phyloP scores from a whole-genome alignment of 148 eudicot genomes.

The Rhododendron kiyosumense region DNA sequence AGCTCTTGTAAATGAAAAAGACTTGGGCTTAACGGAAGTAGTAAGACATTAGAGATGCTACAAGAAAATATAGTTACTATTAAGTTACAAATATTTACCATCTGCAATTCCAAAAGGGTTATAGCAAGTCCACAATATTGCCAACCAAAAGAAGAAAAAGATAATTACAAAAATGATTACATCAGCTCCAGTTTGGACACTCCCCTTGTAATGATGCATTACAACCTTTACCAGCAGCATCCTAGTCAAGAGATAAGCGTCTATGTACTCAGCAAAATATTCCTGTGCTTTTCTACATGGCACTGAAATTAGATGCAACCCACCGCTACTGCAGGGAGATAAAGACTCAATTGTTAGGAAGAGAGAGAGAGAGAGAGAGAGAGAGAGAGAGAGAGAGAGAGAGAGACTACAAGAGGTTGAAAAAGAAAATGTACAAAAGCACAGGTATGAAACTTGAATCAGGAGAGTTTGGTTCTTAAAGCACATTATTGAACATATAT shows the following conservation, averaged over 20 bases:
- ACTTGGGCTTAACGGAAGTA: not conserved
- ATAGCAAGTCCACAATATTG: not conserved
- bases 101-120: not conserved
- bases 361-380: too few species aligned
- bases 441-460: not conserved
- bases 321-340: not conserved
- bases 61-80: not conserved
- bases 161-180: not conserved
- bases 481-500: not conserved
- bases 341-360: not conserved
- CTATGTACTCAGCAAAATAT: not conserved
- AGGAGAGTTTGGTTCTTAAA: not conserved
- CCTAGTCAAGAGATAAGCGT: not conserved
- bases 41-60: not conserved
- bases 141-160: not conserved
- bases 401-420: too few species aligned
- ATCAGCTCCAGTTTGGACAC: not conserved
- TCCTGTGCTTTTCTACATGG: not conserved
- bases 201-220: not conserved
- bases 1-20: not conserved
- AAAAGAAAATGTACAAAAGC: not conserved
- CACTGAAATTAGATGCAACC: not conserved
- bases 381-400: not conserved
- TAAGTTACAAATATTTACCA: not conserved
- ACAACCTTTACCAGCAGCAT: not conserved